These are phyloP conservation scores for Tephrocybe sp. DNA, from an alignment of 768 basidiomycete genomes.

Conservation along the genomic window DNA sequence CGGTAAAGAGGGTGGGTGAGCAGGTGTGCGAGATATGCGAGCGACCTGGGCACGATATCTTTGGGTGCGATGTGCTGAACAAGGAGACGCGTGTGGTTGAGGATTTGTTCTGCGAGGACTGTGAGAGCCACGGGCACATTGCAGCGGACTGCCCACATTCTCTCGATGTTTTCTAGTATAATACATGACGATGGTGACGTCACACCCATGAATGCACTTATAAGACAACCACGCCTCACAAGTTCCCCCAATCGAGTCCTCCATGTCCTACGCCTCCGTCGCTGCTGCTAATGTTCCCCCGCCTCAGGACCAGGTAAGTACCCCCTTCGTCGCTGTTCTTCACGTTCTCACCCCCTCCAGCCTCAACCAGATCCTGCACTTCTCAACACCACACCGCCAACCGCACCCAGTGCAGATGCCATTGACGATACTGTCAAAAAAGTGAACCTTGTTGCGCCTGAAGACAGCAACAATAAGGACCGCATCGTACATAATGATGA, in stretches of 20 bases:
- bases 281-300: slow-evolving; percentile 59
- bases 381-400: slow-evolving; percentile 49
- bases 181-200: slow-evolving; percentile 15
- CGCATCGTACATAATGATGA: slow-evolving; percentile 16
- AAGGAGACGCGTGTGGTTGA: slow-evolving; percentile 37
- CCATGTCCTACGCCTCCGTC: slow-evolving; percentile 76
- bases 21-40: slow-evolving; percentile 86
- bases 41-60: slow-evolving; percentile 81
- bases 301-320: slow-evolving; percentile 41
- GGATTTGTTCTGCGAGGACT: slow-evolving; percentile 76
- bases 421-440: slow-evolving; percentile 48
- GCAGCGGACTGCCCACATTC: slow-evolving; percentile 84
- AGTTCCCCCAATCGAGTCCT: slow-evolving; percentile 1
- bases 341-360: slow-evolving; percentile 27
- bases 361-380: slow-evolving; percentile 68
- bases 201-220: slow-evolving; percentile 3
- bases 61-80: slow-evolving; percentile 76
- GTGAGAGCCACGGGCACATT: slow-evolving; percentile 76
- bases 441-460: slow-evolving; percentile 52
- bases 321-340: background rate
- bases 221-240: slow-evolving; percentile 2
- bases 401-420: slow-evolving; percentile 28
- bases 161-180: slow-evolving; percentile 74
- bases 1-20: slow-evolving; percentile 27
- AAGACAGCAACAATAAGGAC: slow-evolving; percentile 38